A percentile compares a stretch with the other conserved stretches of the same genome.
Conservation (phyloP, 306 rosid species). For the Sicyos baderoa region DNA sequence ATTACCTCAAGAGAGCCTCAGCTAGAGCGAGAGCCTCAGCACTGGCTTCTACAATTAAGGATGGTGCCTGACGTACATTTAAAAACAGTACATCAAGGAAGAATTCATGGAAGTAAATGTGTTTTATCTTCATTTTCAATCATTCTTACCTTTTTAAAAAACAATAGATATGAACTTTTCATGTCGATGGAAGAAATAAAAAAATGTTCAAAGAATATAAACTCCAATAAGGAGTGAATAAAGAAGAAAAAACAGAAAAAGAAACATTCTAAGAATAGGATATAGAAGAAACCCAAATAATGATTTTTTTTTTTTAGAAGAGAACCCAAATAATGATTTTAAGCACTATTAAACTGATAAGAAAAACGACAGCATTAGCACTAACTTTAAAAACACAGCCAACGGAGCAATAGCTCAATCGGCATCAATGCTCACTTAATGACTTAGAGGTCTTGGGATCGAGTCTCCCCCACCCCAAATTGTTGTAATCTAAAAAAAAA, state of each 20-base stretch:
- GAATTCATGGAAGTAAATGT: background rate
- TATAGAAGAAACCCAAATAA: background rate
- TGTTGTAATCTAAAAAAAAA: no score
- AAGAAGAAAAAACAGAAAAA: background rate
- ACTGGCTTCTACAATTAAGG: constrained; percentile 75
- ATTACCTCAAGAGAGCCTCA: constrained; percentile 84
- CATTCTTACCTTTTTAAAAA: background rate
- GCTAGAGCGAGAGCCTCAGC: constrained; percentile 72
- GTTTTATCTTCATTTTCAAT: background rate
- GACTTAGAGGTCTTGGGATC: no score
- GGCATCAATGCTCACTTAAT: no score
- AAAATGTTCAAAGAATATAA: background rate
- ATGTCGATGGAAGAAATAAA: background rate
- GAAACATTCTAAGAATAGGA: background rate
- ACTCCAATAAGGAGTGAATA: background rate
- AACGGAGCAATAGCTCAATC: no score
- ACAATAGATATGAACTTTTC: background rate
- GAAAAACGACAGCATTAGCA: background rate
- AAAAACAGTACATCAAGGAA: constrained; percentile 17
- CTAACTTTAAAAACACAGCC: background rate
- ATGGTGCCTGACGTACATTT: constrained; percentile 63
- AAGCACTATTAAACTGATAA: background rate
- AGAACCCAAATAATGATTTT: constrained; percentile 1
- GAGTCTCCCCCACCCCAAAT: no score
- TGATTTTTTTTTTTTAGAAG: no score